A percentile compares a stretch with the other conserved stretches of the same genome.
Conservation (phyloP, 1,284 basidiomycete genomes). For the Erythrobasidium hasegawianum region DNA sequence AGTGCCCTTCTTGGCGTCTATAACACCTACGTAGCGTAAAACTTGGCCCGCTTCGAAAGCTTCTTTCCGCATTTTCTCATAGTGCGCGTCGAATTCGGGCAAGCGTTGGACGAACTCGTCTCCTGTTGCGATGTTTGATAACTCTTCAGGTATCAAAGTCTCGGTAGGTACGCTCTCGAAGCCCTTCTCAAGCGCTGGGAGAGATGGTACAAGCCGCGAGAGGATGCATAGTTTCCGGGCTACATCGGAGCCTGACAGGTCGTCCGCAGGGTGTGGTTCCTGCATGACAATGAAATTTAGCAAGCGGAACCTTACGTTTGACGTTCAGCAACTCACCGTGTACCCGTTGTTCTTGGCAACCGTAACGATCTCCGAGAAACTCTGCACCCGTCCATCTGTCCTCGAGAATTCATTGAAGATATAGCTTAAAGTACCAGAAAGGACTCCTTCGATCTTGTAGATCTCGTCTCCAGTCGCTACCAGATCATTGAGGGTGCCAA, state of each 20-base stretch:
- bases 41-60: constrained; percentile 76
- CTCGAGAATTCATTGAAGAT: constrained; percentile 95
- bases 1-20: constrained; percentile 69
- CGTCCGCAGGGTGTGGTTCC: constrained; percentile 97
- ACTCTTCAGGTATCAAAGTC: constrained; percentile 75
- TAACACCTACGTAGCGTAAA: constrained; percentile 88
- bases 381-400: constrained; percentile 52
- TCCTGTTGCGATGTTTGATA: constrained; percentile 65
- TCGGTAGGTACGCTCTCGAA: constrained; percentile 76
- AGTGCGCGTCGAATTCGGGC: constrained; percentile 78
- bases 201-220: constrained; percentile 63
- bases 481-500: constrained; percentile 85
- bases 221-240: constrained; percentile 95
- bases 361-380: constrained; percentile 84
- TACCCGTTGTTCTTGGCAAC: constrained; percentile 88
- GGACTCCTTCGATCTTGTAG: constrained; percentile 62
- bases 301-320: not conserved
- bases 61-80: constrained; percentile 68
- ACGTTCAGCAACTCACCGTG: constrained; percentile 60
- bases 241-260: constrained; percentile 93
- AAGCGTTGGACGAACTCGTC: constrained; percentile 78
- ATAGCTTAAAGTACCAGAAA: constrained; percentile 94
- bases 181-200: constrained; percentile 58
- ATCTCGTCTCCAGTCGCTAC: constrained; percentile 85
- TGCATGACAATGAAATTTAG: constrained; percentile 47